Evolutionary conservation across 2,329 filamentous ascomycete genomes (phyloP).

Genomic region (Harringtonia aguacate): DNA sequence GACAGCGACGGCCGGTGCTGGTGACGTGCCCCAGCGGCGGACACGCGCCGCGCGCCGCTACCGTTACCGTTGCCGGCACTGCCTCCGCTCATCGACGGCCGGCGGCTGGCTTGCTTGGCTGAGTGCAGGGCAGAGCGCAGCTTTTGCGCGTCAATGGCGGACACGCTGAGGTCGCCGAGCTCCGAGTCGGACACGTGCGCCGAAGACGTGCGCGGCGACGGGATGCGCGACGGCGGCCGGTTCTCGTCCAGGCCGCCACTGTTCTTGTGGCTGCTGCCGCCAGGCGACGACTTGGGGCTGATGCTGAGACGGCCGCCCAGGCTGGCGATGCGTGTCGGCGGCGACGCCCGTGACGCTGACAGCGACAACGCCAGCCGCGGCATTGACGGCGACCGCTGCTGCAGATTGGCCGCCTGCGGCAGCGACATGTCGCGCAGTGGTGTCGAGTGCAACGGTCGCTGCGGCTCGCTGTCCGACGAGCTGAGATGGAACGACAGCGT

Average conservation of each 20-base stretch:
- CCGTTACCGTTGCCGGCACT: conserved; percentile 2
- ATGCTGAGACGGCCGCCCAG: conserved; percentile 3
- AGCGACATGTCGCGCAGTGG: conserved; percentile 41
- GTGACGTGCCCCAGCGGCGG: too few species aligned
- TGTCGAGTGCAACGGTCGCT: conserved; percentile 18
- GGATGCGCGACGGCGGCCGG: conserved; percentile 26
- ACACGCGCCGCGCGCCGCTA: conserved; percentile 7
- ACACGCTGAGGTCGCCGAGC: conserved; percentile 15
- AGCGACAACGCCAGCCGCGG: too few species aligned
- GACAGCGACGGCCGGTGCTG: conserved; percentile 17
- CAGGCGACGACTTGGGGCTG: background rate
- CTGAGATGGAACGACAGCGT: conserved; percentile 42
- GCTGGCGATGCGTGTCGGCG: conserved; percentile 19
- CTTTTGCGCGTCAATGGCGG: conserved; percentile 43
- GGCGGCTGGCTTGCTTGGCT: conserved; percentile 32
- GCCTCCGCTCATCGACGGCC: conserved; percentile 23
- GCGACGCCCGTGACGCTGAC: too few species aligned
- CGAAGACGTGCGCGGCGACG: conserved; percentile 12
- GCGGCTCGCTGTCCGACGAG: background rate
- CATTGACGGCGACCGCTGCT: conserved; percentile 36
- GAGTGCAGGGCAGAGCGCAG: conserved; percentile 44
- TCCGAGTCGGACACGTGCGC: conserved; percentile 10
- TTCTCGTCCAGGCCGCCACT: conserved; percentile 35
- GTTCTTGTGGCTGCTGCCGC: conserved; percentile 20
- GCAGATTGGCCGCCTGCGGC: conserved; percentile 35